Base-by-base conservation (phyloP, 805 yeast species). In the Candida ponderosae region DNA sequence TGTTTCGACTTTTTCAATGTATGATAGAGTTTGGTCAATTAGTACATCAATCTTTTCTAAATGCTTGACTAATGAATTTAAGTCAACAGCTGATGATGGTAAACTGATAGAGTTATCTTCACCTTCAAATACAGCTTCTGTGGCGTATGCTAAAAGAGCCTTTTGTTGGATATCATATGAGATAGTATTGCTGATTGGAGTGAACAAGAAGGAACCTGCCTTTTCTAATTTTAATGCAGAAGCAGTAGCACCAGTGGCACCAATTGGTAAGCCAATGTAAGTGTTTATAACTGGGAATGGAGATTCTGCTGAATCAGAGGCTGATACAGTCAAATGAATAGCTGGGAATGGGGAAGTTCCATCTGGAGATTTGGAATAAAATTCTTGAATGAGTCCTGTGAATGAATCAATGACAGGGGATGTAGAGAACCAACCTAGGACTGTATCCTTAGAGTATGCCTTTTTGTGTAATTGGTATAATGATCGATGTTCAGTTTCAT, bases 401-500 rank as follows among this genome's bases (percentile, higher is more conserved):
- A 81, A 74, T 38, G 76, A 70, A 61, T 83, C 89, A 44, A 85
- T 72, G 46, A 66, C 67, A 16, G 72, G 63, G 34, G 67, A 63
- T 15, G 81, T 66, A 35, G 81, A 79, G 57, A 83, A 87, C 96
- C 96, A 87, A 39, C 96, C 96, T 34, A 87, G 69, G 38, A 87
- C 81, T 36, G 71, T 69, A 46, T 79, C 82, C 54, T 81, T 82
- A 40, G 93, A 90, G 60, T 80, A 81, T 26, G 90, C 78, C 54
- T 76, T 76, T 64, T 79, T 81, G 62, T 82, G 76, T 53, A 87
- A 64, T 49, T 76, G 79, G 61, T 67, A 82, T 60, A 83, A 73
- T 26, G 78, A 65, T 54, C 75, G 73, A 68, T 84, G 87, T 56
- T 76, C 80, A 40, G 79, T 81, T 51, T 83, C 85, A 54, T 81